These are phyloP conservation scores for Euphrasia arctica DNA, from an alignment of 305 asterid species.

Conservation along the genomic window DNA sequence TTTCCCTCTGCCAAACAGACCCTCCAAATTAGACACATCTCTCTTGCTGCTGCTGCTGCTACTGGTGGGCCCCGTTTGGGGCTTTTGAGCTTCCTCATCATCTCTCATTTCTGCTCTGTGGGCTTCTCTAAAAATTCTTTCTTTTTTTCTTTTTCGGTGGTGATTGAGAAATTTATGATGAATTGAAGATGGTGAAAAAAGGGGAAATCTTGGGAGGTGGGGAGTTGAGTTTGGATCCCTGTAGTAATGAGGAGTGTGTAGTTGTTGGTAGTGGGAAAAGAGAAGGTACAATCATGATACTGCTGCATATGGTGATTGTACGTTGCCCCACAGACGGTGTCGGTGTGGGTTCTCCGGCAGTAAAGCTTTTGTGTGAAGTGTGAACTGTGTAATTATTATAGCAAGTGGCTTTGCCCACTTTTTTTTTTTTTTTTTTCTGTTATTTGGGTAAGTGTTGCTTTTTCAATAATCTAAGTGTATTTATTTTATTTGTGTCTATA, in stretches of 20 bases:
- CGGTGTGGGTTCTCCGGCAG: constrained; percentile 29
- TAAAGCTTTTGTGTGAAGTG: constrained; percentile 3
- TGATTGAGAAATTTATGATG: constrained; percentile 5
- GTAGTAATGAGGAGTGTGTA: constrained; percentile 22
- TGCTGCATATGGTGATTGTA: constrained; percentile 20
- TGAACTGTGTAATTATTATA: not conserved
- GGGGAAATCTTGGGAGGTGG: constrained; percentile 2
- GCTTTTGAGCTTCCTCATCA: constrained; percentile 61
- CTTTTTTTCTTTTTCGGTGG: not conserved
- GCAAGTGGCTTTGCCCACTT: not conserved
- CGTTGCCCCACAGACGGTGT: constrained; percentile 37
- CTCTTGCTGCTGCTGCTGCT: constrained; percentile 44
- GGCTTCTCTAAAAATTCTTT: constrained; percentile 1
- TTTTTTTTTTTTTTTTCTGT: not conserved
- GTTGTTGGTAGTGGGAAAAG: not conserved
- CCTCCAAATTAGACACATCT: constrained; percentile 46
- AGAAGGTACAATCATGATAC: constrained; percentile 23
- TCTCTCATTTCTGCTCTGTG: constrained; percentile 58
- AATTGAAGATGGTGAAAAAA: constrained; percentile 10
- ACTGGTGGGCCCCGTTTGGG: constrained; percentile 29
- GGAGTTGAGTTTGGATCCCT: not conserved
- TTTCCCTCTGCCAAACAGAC: constrained; percentile 66
- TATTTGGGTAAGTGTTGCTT: not conserved
- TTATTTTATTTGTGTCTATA: not conserved
- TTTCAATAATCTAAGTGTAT: not conserved